Conservation (phyloP, 768 basidiomycete species). For the Tulasnella sp. region DNA sequence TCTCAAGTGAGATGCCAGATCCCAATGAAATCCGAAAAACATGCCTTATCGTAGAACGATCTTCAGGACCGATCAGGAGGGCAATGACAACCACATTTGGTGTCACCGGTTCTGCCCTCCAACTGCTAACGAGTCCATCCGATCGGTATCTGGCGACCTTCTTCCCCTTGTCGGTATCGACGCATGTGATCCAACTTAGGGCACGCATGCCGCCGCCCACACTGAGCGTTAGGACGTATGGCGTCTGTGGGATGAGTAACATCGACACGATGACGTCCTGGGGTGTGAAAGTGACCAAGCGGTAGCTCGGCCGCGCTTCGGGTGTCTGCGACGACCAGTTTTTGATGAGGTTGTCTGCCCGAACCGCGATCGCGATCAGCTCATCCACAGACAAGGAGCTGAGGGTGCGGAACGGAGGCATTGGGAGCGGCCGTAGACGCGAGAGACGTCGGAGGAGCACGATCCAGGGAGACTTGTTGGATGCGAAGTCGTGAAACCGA, state of each 20-base stretch:
- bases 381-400: not conserved
- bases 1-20: not conserved
- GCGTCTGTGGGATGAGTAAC: conserved; percentile 10
- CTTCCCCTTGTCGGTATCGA: conserved; percentile 11
- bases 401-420: conserved; percentile 5
- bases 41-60: conserved; percentile 10
- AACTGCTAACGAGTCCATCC: conserved; percentile 7
- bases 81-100: conserved; percentile 4
- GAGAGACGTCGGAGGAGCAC: conserved; percentile 1
- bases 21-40: not conserved
- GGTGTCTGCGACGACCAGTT: conserved; percentile 8
- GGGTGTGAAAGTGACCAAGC: conserved; percentile 3
- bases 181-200: conserved; percentile 8
- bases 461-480: conserved; percentile 10
- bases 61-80: conserved; percentile 14
- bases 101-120: conserved; percentile 10
- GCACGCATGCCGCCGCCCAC: conserved; percentile 5
- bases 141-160: conserved; percentile 8
- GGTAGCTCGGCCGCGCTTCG: conserved; percentile 12
- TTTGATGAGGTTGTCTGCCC: not conserved
- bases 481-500: not conserved
- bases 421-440: conserved; percentile 1
- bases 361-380: conserved; percentile 7
- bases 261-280: conserved; percentile 10
- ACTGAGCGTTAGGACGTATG: conserved; percentile 7